Base-by-base conservation (phyloP, 345 rosid genomes). In the Lumnitzera racemosa region DNA sequence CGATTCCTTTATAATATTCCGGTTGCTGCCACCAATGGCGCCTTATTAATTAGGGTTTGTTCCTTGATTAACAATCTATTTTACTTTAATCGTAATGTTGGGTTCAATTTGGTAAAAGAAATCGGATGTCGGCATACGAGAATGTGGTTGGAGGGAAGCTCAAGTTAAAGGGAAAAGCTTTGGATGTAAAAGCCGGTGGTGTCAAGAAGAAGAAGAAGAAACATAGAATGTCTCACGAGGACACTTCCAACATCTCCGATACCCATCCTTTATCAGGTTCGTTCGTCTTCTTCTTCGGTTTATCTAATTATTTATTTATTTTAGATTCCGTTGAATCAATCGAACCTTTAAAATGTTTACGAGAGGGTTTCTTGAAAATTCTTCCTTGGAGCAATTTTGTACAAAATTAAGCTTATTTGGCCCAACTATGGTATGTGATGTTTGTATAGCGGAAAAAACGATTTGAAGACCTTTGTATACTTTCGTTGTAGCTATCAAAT, bases 131-230 rank as follows among this genome's bases (percentile, higher is more conserved):
- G 2, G 74, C 64, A 9, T 94, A 79, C 63, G 91, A 90, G 16
- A 85, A 83, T 52, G 78, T 87, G 5, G 81, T 90, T 24, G 89
- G 89, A 60, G 96, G 97, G 64, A 89, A 90, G 79, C 73, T 94
- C 65, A 89, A 94, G 81, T 86, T 94, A 10, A 94, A 94, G 76
- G 97, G 97, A 4, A 94, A 94, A 59, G 88, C 97, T n/a, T 77
- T 94, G 61, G 91, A 87, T 62, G 95, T 94, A 69, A 87, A 89
- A 72, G 83, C 90, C 60, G 96, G 88, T 56, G 96, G 96, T 9
- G 64, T 84, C 25, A 92, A 91, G 64, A 87, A 83, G 86, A 80
- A 89, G 46, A 69, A 77, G 16, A 83, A 80, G 83, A 76, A 78
- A 60, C 81, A 57, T 11, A 17, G 59, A 25, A 24, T 23, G 13